Evolutionary conservation across 192 early-diverging fungal species (phyloP), one percentile per base, ranked within the genome.

Genomic region (Mortierella alpina): DNA sequence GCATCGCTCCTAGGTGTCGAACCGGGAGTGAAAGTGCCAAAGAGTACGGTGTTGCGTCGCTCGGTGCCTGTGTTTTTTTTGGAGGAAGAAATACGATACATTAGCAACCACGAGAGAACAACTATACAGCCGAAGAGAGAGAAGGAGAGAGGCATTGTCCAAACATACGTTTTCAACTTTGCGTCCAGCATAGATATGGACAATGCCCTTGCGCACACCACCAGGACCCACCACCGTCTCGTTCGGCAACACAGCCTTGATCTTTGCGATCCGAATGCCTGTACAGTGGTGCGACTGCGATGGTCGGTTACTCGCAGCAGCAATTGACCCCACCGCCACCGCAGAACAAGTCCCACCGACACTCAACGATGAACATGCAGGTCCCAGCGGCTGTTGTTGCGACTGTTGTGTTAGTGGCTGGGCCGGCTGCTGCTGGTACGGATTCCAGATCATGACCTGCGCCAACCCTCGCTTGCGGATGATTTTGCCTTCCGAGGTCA

Each of bases 231-330:
- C 53, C 8, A 72, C 77, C 18, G 77, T 72, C n/a, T 82, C 79
- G 0, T 66, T 44, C 1, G 87, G 85, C 5, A 88, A 64, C 0
- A 88, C 85, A 2, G 87, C 87, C 68, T 88, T 88, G 58, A 88
- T 85, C 66, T 83, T 86, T 59, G 69, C 85, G 17, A 85, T 76
- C 4, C 83, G 63, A 22, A 83, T 63, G 2, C 75, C 77, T 2
- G 70, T 60, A 13, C 73, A 73, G 44, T 72, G 65, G 31, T 72
- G 70, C n/a, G 50, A 45, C 55, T 66, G 51, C 10, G 20, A 46
- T 13, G 18, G 39, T 23, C 62, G 41, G 14, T 62, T 68, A 39
- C 66, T 50, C 5, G 71, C 14, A 7, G 63, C 40, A 23, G 58
- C 18, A 45, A 14, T 56, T 40, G 53, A 57, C 12, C 50, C 66